These are phyloP conservation scores for Calonectria crousiana DNA, from an alignment of 2,329 filamentous ascomycete species.

Conservation along the genomic window DNA sequence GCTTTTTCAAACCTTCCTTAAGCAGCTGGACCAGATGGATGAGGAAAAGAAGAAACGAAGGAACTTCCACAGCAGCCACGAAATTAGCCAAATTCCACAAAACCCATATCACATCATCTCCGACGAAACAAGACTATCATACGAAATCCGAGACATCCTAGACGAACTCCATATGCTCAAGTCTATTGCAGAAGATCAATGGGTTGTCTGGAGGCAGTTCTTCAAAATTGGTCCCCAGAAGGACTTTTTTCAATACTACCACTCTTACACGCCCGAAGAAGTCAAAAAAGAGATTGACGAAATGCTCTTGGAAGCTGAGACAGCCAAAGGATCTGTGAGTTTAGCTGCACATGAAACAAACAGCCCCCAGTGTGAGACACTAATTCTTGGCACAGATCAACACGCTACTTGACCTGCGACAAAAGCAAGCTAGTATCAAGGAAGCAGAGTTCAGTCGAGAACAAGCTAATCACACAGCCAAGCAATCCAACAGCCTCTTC, in stretches of 20 bases:
- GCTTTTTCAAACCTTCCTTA: neutral
- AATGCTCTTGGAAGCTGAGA: neutral
- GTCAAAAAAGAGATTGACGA: neutral
- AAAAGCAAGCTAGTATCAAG: neutral
- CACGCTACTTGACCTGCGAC: neutral
- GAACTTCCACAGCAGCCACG: neutral
- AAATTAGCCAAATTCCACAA: neutral
- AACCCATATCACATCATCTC: neutral
- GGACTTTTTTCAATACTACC: neutral
- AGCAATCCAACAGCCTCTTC: neutral
- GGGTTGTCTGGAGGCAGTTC: neutral
- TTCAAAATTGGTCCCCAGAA: neutral
- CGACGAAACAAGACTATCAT: neutral
- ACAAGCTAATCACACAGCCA: neutral
- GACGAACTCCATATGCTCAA: neutral
- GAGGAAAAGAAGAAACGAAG: too few species aligned
- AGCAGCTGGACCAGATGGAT: neutral
- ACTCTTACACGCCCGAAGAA: neutral
- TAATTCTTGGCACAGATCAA: neutral
- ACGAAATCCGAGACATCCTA: neutral
- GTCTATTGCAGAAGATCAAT: neutral
- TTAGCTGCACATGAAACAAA: neutral
- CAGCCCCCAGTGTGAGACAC: too few species aligned
- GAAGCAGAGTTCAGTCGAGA: neutral
- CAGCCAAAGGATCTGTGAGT: neutral